Percentiles rank a stretch among this genome's conserved stretches.
These are phyloP conservation scores for Candida incommunis DNA, from an alignment of 805 yeast genomes.

Conservation along the genomic window DNA sequence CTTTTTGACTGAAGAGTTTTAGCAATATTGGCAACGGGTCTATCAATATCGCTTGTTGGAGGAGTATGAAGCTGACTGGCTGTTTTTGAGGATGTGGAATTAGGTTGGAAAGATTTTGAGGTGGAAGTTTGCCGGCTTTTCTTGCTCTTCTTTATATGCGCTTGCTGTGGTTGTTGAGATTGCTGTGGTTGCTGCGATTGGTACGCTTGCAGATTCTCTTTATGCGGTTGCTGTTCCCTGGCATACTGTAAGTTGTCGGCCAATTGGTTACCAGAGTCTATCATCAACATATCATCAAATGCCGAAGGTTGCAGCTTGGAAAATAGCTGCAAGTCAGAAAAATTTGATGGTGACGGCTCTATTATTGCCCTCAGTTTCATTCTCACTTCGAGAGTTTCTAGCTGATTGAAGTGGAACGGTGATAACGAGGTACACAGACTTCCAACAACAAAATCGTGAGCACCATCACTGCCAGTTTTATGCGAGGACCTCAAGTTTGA, in stretches of 20 bases:
- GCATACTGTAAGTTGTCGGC: too few relatives aligned
- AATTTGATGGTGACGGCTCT: not conserved
- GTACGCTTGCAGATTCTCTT: not conserved
- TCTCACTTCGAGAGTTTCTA: not conserved
- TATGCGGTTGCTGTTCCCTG: not conserved
- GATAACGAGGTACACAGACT: not conserved
- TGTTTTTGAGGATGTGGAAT: not conserved
- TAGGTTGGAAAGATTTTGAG: too few relatives aligned
- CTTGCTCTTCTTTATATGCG: not conserved
- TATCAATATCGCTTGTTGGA: not conserved
- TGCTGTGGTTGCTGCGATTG: not conserved
- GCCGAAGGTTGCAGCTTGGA: not conserved
- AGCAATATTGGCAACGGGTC: not conserved
- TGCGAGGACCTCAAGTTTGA: not conserved
- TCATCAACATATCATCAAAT: not conserved
- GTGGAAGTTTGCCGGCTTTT: not conserved
- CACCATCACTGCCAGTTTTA: not conserved
- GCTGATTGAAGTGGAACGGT: slow-evolving; percentile 1
- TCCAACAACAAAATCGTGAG: not conserved
- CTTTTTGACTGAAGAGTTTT: not conserved
- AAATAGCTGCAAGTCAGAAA: not conserved
- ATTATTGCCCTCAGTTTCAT: not conserved
- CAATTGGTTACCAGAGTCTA: too few relatives aligned
- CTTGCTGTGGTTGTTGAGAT: too few relatives aligned
- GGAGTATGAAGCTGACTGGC: not conserved